Evolutionary conservation across 2,329 filamentous ascomycete genomes (phyloP), one percentile per base, ranked within the genome.

Genomic region (Zymoseptoria ardabiliae): DNA sequence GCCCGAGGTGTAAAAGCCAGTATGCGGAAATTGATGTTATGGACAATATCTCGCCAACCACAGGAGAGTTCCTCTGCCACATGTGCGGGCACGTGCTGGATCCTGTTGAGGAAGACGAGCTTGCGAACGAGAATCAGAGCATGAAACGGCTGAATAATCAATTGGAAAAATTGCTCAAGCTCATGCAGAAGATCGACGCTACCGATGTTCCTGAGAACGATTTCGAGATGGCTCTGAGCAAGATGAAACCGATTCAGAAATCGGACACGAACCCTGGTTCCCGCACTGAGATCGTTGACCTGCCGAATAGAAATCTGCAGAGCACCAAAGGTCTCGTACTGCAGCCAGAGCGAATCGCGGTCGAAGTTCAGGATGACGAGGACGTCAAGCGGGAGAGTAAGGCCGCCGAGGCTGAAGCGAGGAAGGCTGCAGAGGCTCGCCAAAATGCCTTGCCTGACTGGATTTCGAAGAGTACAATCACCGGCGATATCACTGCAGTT

Each of bases 11-110:
- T 77, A 85, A 87, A 65, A 82, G 89, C 1, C 89, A 96, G 72
- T 99, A 90, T 83, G 96, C 92, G 2, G 84, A 88, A 64, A 85
- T 97, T 74, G 92, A 97, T 66, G 92, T 95, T 1, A 77, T 97
- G 56, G 91, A 96, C 75, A 86, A 83, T 60, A 80, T 86, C 49
- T 85, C 88, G 55, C 79, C 81, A 1, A 74, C 76, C 2, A 72
- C 61, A 61, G 75, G 63, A 58, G 76, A 79, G 0, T 97, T 97
- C 72, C 76, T 88, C 53, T 99, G 94, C 74, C 87, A 92, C 70
- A 85, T 86, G 55, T 99, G 94, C 75, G 80, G 82, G 20, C 79
- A 78, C 57, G 75, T 83, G 2, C 79, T 95, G 22, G 80, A 83
- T 8, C 64, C 65, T 0, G 84, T 85, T 57, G 85, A 88, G 63